These are phyloP conservation scores for Coniochaeta sp. DNA, from an alignment of 2,329 filamentous ascomycete genomes.

Conservation along the genomic window DNA sequence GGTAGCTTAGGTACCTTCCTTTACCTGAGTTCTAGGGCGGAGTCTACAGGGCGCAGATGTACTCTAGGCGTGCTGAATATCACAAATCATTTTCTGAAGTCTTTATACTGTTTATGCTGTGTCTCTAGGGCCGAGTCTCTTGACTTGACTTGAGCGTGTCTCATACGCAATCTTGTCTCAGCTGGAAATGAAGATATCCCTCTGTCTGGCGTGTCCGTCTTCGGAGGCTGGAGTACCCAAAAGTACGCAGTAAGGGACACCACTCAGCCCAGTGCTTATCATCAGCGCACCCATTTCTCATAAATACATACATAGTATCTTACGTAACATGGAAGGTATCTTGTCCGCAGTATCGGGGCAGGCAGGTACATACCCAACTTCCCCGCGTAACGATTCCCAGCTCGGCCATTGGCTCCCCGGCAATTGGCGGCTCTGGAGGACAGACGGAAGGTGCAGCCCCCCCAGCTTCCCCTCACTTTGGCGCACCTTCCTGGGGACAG, in stretches of 20 bases:
- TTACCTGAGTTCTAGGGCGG: background rate
- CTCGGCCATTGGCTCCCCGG: background rate
- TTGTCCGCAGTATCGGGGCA: too few species aligned
- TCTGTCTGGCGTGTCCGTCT: background rate
- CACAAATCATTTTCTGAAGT: background rate
- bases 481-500: too few species aligned
- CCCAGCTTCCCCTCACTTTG: background rate
- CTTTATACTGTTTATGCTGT: background rate
- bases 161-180: background rate
- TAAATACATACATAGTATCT: too few species aligned
- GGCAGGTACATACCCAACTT: too few species aligned
- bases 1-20: too few species aligned
- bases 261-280: too few species aligned
- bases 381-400: background rate
- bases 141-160: too few species aligned
- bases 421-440: conserved; percentile 1
- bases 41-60: conserved; percentile 1
- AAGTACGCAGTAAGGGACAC: too few species aligned
- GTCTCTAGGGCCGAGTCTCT: too few species aligned
- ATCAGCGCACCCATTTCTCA: too few species aligned
- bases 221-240: background rate
- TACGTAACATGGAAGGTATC: too few species aligned
- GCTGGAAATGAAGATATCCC: background rate
- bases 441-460: background rate
- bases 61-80: background rate